Evolutionary conservation across 1,139 yeast genomes (phyloP).

Genomic region (Yamadazyma triangularis): DNA sequence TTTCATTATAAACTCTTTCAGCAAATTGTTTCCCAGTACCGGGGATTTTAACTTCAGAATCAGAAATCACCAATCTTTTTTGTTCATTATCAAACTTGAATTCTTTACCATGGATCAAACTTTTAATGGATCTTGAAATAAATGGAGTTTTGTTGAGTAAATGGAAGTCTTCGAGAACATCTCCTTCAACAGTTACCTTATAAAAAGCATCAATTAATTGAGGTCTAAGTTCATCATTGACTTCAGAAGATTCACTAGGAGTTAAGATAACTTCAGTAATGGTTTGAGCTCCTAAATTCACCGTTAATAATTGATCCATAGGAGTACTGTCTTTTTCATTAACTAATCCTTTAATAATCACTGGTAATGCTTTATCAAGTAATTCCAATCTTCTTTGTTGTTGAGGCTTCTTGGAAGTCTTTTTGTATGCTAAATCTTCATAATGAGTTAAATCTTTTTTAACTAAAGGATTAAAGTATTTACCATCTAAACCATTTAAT

Average conservation of each 20-base stretch:
- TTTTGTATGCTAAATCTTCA: slow-evolving; percentile 57
- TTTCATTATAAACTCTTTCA: slow-evolving; percentile 44
- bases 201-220: slow-evolving; percentile 53
- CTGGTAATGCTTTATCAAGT: slow-evolving; percentile 60
- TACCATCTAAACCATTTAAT: slow-evolving; percentile 74
- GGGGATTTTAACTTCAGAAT: slow-evolving; percentile 44
- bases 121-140: slow-evolving; percentile 71
- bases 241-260: slow-evolving; percentile 43
- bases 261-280: slow-evolving; percentile 67
- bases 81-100: slow-evolving; percentile 63
- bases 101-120: slow-evolving; percentile 70
- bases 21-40: slow-evolving; percentile 67
- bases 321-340: slow-evolving; percentile 26
- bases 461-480: slow-evolving; percentile 72
- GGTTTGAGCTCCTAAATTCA: slow-evolving; percentile 81
- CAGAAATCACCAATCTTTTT: slow-evolving; percentile 41
- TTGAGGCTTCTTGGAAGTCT: slow-evolving; percentile 83
- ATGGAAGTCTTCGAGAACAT: slow-evolving; percentile 64
- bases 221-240: slow-evolving; percentile 41
- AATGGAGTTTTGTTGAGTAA: slow-evolving; percentile 65
- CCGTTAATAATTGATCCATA: slow-evolving; percentile 44
- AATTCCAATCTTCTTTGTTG: slow-evolving; percentile 72
- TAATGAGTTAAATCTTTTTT: slow-evolving; percentile 58
- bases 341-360: slow-evolving; percentile 53
- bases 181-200: slow-evolving; percentile 58